Conservation (phyloP, 2,329 filamentous ascomycete species). For the Chalaropsis ovoidea region DNA sequence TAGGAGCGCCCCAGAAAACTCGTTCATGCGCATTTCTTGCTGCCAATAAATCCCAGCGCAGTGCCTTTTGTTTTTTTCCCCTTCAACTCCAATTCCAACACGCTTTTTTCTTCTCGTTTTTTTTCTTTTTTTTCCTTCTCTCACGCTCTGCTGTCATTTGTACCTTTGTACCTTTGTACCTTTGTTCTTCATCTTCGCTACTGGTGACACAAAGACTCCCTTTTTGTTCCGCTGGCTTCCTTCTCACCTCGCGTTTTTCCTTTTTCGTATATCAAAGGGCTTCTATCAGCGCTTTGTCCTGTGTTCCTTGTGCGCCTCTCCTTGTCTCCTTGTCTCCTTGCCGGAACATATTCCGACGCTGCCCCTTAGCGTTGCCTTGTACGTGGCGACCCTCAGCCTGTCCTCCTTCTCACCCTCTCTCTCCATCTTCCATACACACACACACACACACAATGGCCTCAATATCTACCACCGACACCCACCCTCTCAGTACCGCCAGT, state of each 20-base stretch:
- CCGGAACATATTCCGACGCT: too few relatives aligned
- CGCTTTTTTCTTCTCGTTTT: background rate
- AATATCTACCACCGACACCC: background rate
- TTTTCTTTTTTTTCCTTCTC: slow-evolving; percentile 9
- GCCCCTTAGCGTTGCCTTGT: background rate
- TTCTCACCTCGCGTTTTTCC: background rate
- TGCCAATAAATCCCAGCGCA: too few relatives aligned
- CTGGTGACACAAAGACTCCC: slow-evolving; percentile 1
- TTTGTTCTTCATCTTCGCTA: background rate
- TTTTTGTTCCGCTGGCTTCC: background rate
- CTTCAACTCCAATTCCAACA: too few relatives aligned
- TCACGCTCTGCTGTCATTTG: too few relatives aligned
- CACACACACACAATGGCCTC: background rate
- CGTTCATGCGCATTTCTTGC: too few relatives aligned
- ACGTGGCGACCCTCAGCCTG: background rate
- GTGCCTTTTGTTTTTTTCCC: too few relatives aligned
- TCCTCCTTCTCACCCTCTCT: background rate
- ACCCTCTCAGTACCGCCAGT: background rate
- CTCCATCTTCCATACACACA: background rate
- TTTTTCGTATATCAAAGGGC: background rate
- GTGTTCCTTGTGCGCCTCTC: background rate
- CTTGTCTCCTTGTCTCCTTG: slow-evolving; percentile 1
- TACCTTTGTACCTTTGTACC: background rate
- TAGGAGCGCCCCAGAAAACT: too few relatives aligned
- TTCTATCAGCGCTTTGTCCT: slow-evolving; percentile 4